Percentiles rank a stretch among this genome's conserved stretches.
phyloP scores from a whole-genome alignment of 1,284 basidiomycete genomes.

The Ustilago crameri region DNA sequence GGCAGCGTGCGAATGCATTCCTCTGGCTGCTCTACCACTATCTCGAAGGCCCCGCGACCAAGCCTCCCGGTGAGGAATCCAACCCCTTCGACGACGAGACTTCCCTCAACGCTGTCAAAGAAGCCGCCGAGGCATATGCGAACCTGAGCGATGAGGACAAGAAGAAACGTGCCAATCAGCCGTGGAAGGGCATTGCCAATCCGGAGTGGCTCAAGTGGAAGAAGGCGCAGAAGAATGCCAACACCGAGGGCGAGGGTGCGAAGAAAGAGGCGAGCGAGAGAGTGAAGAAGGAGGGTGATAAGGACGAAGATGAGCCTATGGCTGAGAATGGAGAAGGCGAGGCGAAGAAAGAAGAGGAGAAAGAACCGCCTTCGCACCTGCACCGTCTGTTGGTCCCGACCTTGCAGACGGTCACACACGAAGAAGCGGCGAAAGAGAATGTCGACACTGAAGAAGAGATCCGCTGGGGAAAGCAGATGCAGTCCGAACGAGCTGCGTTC shows the following conservation, averaged over 20 bases:
- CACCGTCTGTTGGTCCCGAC: slow-evolving; percentile 56
- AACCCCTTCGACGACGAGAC: slow-evolving; percentile 64
- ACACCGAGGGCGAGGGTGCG: slow-evolving; percentile 4
- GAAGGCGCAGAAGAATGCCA: slow-evolving; percentile 29
- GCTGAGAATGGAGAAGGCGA: slow-evolving; percentile 17
- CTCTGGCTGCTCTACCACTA: slow-evolving; percentile 67
- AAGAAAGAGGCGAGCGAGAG: slow-evolving; percentile 11
- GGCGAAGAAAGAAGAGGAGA: slow-evolving; percentile 10
- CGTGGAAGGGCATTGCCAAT: slow-evolving; percentile 59
- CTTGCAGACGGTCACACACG: slow-evolving; percentile 29
- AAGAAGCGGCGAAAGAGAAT: slow-evolving; percentile 58
- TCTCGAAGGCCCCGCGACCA: slow-evolving; percentile 58
- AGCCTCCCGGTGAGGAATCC: slow-evolving; percentile 47
- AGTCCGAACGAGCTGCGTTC: slow-evolving; percentile 59
- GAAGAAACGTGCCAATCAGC: slow-evolving; percentile 38
- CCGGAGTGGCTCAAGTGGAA: slow-evolving; percentile 56
- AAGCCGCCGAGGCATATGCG: slow-evolving; percentile 49
- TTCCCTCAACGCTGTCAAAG: slow-evolving; percentile 24
- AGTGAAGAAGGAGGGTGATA: slow-evolving; percentile 31
- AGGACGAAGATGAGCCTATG: slow-evolving; percentile 42
- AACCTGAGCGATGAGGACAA: slow-evolving; percentile 32
- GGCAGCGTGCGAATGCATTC: slow-evolving; percentile 59
- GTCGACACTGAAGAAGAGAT: slow-evolving; percentile 63
- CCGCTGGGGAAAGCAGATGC: slow-evolving; percentile 64
- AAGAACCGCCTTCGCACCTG: slow-evolving; percentile 47